phyloP scores from a whole-genome alignment of 1,139 yeast species.

The Blastobotrys raffinosifermentans region DNA sequence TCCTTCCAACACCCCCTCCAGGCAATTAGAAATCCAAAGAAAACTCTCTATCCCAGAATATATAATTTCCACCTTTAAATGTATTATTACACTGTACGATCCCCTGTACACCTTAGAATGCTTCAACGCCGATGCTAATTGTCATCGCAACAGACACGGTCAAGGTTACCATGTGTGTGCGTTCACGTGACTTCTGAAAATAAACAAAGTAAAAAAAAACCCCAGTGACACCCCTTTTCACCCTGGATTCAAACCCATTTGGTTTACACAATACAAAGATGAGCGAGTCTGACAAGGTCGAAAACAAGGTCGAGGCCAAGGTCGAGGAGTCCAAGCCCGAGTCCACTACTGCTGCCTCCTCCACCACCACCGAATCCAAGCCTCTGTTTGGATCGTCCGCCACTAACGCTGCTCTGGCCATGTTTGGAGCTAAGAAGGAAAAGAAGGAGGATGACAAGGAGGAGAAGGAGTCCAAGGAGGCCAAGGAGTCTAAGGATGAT shows the following conservation, averaged over 20 bases:
- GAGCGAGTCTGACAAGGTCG: slow-evolving; percentile 17
- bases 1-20: too few species aligned
- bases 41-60: not conserved
- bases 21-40: not conserved
- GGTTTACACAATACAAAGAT: slow-evolving; percentile 6
- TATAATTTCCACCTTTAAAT: not conserved
- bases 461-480: slow-evolving; percentile 1
- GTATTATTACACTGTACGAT: not conserved
- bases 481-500: slow-evolving; percentile 23
- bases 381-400: slow-evolving; percentile 4
- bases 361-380: slow-evolving; percentile 8
- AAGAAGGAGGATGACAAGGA: slow-evolving; percentile 15
- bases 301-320: slow-evolving; percentile 15
- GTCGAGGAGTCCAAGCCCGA: slow-evolving; percentile 18
- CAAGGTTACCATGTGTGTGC: slow-evolving; percentile 1
- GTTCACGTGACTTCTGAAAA: not conserved
- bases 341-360: slow-evolving; percentile 8
- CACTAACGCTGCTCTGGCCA: slow-evolving; percentile 13
- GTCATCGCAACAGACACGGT: slow-evolving; percentile 3
- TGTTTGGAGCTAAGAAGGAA: slow-evolving; percentile 24
- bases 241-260: slow-evolving; percentile 1
- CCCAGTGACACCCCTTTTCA: slow-evolving; percentile 1
- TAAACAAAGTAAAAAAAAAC: not conserved
- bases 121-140: slow-evolving; percentile 16
- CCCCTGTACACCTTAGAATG: slow-evolving; percentile 10